Evolutionary conservation across 768 basidiomycete genomes (phyloP).

Genomic region (Leucosporidium scottii): DNA sequence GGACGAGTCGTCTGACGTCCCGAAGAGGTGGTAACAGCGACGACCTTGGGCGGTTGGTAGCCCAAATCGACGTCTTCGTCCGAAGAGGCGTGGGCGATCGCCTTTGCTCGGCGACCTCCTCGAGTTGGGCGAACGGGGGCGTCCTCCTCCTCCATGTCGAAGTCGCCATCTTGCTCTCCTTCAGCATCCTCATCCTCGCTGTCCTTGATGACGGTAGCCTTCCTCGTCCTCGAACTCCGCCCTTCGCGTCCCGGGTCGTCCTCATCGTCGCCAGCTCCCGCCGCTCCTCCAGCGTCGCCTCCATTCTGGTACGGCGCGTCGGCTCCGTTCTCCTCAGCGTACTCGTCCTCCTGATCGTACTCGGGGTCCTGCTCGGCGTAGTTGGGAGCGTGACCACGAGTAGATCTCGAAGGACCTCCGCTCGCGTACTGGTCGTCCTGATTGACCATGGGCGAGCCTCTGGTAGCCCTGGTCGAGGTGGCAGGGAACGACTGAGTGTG

Average conservation of each 20-base stretch:
- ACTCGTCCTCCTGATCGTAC: not conserved
- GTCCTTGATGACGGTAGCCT: not conserved
- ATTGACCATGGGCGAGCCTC: not conserved
- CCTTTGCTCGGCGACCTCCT: not conserved
- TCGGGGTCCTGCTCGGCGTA: not conserved
- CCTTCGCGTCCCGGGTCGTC: not conserved
- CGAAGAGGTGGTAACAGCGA: not conserved
- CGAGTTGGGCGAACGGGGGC: not conserved
- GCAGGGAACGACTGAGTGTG: not conserved
- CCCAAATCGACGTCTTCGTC: not conserved
- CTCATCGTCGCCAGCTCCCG: slow-evolving; percentile 21
- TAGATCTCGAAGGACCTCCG: not conserved
- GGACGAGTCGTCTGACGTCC: not conserved
- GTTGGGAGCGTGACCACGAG: not conserved
- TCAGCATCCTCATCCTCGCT: slow-evolving; percentile 1
- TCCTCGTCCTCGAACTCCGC: not conserved
- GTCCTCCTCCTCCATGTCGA: not conserved
- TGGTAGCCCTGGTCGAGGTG: not conserved
- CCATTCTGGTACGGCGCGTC: not conserved
- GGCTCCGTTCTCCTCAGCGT: not conserved
- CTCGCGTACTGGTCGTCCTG: not conserved
- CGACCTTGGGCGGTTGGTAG: not conserved
- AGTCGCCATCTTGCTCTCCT: not conserved
- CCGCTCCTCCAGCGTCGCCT: not conserved
- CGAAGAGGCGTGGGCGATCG: not conserved